Percentiles rank a stretch among this genome's conserved stretches.
phyloP scores from a whole-genome alignment of 345 rosid genomes.

The Eucalyptus pauciflora region DNA sequence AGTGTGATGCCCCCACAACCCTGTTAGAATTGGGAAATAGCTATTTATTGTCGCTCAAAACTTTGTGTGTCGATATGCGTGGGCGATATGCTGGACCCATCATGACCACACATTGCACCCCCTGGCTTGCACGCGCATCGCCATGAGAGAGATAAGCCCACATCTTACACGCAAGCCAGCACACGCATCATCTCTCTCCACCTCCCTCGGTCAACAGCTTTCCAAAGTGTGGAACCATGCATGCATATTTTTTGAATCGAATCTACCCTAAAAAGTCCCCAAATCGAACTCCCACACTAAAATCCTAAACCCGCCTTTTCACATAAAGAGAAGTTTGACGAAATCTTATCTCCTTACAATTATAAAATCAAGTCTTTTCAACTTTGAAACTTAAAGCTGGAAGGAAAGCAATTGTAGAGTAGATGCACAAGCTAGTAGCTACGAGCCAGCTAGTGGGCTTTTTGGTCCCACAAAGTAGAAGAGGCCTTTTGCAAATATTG shows the following conservation, averaged over 20 bases:
- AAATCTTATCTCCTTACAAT: background rate
- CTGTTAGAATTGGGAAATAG: background rate
- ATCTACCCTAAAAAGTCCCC: background rate
- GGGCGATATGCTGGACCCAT: background rate
- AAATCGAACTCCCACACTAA: background rate
- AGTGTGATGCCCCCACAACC: background rate
- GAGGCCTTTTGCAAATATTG: background rate
- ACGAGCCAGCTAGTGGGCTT: background rate
- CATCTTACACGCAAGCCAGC: background rate
- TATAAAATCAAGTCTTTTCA: background rate
- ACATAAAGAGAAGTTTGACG: background rate
- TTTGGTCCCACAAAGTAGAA: background rate
- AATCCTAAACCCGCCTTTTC: background rate
- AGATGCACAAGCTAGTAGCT: background rate
- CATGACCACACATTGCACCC: background rate
- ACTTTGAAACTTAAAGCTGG: background rate
- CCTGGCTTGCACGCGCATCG: background rate
- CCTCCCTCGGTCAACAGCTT: background rate
- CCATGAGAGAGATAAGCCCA: background rate
- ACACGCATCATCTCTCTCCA: background rate
- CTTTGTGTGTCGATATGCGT: background rate
- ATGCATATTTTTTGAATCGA: background rate
- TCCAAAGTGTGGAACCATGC: background rate
- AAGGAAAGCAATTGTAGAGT: background rate
- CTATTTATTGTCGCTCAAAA: background rate